Evolutionary conservation across 2,329 filamentous ascomycete species (phyloP), one percentile per base, ranked within the genome.

Genomic region (Epichloe typhina): DNA sequence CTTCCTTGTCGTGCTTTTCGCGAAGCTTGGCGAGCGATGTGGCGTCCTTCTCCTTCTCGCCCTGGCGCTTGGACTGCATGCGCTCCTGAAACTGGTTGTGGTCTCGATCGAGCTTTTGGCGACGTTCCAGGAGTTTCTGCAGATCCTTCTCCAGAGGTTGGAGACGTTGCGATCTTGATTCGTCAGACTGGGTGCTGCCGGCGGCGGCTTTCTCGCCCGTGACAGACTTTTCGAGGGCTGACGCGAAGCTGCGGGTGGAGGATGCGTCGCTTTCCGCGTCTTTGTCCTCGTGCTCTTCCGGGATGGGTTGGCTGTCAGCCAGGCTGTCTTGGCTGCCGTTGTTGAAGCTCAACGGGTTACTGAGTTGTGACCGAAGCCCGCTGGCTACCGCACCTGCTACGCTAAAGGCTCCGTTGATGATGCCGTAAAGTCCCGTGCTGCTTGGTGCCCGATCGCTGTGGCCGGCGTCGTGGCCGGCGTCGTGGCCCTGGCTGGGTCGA

Each of bases 21-120:
- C 76, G 74, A 7, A 80, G 71, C 62, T 80, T 84, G 33, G 74
- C 71, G 5, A 80, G 55, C 2, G 72, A 69, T 1, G 69, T 64
- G 47, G 69, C 70, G 44, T 83, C 77, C 51, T 75, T 69, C 47
- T 70, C 68, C 55, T 73, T 65, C 52, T 71, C 71, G 36, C 77
- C 76, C 11, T 66, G 64, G 17, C 70, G 69, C 53, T 72, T 73
- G 26, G 62, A 68, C 33, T 66, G 58, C 36, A 69, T 64, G 43
- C 72, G 77, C 54, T 77, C 70, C 19, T 74, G 72, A 48, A 76
- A 72, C 56, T 75, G 74, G n/a, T 69, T 70, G 7, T 83, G 68
- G 58, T 82, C 83, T 19, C 80, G 76, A 40, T 85, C 77, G 0
- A 86, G 69, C 58, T 82, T 82, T 46, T 69, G 72, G 8, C 77